Conservation (phyloP, 1,284 basidiomycete genomes). For the Anthracocystis setariae region DNA sequence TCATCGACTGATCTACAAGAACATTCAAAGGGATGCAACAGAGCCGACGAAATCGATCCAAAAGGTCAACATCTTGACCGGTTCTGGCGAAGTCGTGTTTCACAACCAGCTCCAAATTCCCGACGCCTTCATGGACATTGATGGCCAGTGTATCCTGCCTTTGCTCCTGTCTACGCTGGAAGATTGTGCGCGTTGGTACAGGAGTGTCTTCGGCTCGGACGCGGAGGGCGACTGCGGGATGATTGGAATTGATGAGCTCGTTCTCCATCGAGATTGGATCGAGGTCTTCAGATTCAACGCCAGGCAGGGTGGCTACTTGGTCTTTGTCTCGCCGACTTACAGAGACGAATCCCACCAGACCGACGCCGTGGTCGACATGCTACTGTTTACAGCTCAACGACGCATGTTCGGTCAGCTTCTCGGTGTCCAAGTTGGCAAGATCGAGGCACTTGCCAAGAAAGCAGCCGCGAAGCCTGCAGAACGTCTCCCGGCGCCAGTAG, state of each 20-base stretch:
- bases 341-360: not conserved
- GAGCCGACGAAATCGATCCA: slow-evolving; percentile 5
- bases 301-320: not conserved
- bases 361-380: slow-evolving; percentile 5
- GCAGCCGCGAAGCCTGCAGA: not conserved
- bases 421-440: slow-evolving; percentile 4
- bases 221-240: slow-evolving; percentile 1
- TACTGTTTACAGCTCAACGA: slow-evolving; percentile 7
- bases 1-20: slow-evolving; percentile 19
- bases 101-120: not conserved
- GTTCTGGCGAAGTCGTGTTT: slow-evolving; percentile 13
- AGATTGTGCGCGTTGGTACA: slow-evolving; percentile 18
- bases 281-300: not conserved
- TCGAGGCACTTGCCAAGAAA: not conserved
- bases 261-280: slow-evolving; percentile 6
- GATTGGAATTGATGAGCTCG: slow-evolving; percentile 2
- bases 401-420: slow-evolving; percentile 17
- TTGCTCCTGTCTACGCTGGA: slow-evolving; percentile 14
- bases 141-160: slow-evolving; percentile 2
- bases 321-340: not conserved
- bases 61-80: not conserved
- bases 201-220: not conserved
- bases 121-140: not conserved
- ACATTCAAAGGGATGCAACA: slow-evolving; percentile 1
- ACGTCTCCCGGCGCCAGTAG: not conserved